These are phyloP conservation scores for Poa pratensis DNA, from an alignment of 176 grass and related monocot species.

Conservation along the genomic window DNA sequence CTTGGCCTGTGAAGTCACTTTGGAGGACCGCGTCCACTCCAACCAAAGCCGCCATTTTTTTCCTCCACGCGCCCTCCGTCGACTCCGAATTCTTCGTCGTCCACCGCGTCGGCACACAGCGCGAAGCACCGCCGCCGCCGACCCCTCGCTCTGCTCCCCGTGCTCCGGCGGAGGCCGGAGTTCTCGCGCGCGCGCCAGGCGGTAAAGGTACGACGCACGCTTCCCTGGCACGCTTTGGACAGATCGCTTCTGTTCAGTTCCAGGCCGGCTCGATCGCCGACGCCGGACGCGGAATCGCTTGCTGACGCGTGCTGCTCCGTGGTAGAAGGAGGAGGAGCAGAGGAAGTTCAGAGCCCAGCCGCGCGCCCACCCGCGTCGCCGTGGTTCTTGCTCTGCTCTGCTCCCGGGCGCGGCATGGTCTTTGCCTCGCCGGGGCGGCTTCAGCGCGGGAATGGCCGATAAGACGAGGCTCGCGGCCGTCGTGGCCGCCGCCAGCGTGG, in stretches of 20 bases:
- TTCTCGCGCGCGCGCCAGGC: neutral
- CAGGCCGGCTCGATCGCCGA: neutral
- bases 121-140: no score
- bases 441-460: slow-evolving; percentile 50
- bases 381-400: neutral
- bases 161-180: neutral
- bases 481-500: slow-evolving; percentile 56
- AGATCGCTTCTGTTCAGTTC: neutral
- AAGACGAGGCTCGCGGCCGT: slow-evolving; percentile 39
- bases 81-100: no score
- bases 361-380: neutral
- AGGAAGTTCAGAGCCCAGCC: no score
- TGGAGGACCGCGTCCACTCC: no score
- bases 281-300: neutral
- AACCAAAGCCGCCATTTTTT: no score
- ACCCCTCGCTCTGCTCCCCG: neutral
- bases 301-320: slow-evolving; percentile 17
- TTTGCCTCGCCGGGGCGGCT: slow-evolving; percentile 26
- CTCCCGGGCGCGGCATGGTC: slow-evolving; percentile 42
- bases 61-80: no score
- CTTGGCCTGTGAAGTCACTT: no score
- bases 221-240: slow-evolving; percentile 1
- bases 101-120: no score
- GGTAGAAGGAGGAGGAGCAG: slow-evolving; percentile 21
- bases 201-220: slow-evolving; percentile 34